Base-by-base conservation (phyloP, 176 grass and related monocot genomes). In the Avena atlantica region DNA sequence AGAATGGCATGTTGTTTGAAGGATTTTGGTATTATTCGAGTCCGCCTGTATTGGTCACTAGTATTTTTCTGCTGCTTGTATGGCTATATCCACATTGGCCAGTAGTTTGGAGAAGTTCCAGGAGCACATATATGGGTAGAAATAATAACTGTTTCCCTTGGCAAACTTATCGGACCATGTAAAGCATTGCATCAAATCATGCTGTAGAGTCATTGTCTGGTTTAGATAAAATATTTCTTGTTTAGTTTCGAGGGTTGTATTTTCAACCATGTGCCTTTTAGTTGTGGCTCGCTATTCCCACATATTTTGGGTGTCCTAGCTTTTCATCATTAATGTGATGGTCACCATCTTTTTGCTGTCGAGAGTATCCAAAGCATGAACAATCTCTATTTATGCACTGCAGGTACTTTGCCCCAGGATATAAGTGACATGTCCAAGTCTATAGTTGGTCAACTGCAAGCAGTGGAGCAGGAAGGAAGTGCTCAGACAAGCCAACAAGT, bases 351-450 rank as follows among this genome's bases (percentile, higher is more conserved):
- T 74, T 80, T 80, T 61, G 14, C 66, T 20, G 16, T 13, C 75
- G 76, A 79, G 50, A n/a, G n/a, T 78, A 76, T 61, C n/a, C 73
- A 3, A 56, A 77, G 34, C 74, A 77, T 77, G 65, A 70, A 78
- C 66, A 85, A 88, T 74, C 10, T 88, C 15, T 53, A 47, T 13
- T 55, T 57, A 64, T 70, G 10, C 36, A 44, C 14, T 50, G 3
- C 77, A 88, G 89, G 82, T 78, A 62, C 62, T 81, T 76, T 77
- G 69, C 29, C 29, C 19, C 70, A 78, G 77, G 53, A 81, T 14
- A 85, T 16, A 83, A 88, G 86, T 85, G 70, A 58, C 62, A 58
- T 85, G 70, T 88, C 90, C 61, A 58, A 91, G 53, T 25, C 77
- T 85, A 53, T 25, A 70, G 86, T 44, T 81, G 60, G 6, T 69